Conservation (phyloP, 805 yeast species). For the Candida pseudoglaebosa region DNA sequence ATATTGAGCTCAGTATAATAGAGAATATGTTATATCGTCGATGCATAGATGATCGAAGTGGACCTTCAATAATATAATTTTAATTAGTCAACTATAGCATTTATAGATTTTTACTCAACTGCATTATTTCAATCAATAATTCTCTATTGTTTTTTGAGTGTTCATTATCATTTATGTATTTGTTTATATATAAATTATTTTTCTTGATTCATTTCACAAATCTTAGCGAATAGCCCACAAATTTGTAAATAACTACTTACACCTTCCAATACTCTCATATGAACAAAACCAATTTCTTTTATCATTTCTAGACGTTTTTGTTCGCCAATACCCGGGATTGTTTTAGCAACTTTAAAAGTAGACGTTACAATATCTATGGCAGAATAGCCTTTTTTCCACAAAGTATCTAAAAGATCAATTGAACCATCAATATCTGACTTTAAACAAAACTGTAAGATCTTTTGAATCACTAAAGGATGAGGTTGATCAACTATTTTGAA, state of each 20-base stretch:
- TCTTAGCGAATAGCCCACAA: conserved; percentile 73
- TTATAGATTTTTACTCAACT: no score
- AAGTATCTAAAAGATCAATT: conserved; percentile 53
- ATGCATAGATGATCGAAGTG: no score
- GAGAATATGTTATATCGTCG: no score
- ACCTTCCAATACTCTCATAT: conserved; percentile 91
- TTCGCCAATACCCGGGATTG: conserved; percentile 66
- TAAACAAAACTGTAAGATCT: conserved; percentile 46
- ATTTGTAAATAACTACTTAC: conserved; percentile 83
- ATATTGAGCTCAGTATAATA: no score
- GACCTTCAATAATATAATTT: no score
- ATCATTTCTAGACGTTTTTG: conserved; percentile 68
- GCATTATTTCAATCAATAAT: no score
- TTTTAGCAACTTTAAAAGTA: conserved; percentile 82
- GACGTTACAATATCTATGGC: conserved; percentile 92
- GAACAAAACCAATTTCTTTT: conserved; percentile 84
- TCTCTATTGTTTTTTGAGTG: no score
- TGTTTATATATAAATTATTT: neutral
- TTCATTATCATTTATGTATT: neutral
- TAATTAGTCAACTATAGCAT: no score
- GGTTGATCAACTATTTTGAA: conserved; percentile 96
- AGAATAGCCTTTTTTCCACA: conserved; percentile 90
- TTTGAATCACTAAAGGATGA: conserved; percentile 80
- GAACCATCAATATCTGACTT: conserved; percentile 58
- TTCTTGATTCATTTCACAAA: conserved; percentile 25